Conservation (phyloP, 805 yeast genomes). For the Millerozyma acaciae region DNA sequence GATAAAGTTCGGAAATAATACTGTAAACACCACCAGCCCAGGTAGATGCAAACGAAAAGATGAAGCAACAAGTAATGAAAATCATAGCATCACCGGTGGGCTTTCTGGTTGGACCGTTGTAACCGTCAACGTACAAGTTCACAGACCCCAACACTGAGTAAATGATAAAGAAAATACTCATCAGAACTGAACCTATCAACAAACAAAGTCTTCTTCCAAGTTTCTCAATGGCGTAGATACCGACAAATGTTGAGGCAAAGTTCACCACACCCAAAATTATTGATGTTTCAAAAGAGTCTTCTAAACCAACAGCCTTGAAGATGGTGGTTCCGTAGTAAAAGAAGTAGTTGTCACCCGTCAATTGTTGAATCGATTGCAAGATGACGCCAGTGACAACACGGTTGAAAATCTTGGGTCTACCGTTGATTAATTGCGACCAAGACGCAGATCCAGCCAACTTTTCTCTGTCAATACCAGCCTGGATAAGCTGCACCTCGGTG, state of each 20-base stretch:
- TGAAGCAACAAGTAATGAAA: conserved; percentile 58
- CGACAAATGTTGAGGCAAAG: conserved; percentile 51
- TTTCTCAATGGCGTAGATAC: conserved; percentile 46
- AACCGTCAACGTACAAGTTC: conserved; percentile 37
- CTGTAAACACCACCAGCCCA: conserved; percentile 72
- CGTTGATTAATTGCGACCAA: conserved; percentile 60
- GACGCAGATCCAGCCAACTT: conserved; percentile 59
- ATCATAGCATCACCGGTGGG: conserved; percentile 62
- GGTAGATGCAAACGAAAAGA: conserved; percentile 64
- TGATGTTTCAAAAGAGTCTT: conserved; percentile 52
- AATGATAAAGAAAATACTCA: conserved; percentile 54
- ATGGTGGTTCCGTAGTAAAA: conserved; percentile 59
- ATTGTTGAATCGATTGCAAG: conserved; percentile 57
- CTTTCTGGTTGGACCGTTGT: conserved; percentile 35
- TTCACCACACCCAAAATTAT: conserved; percentile 54
- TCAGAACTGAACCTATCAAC: conserved; percentile 41
- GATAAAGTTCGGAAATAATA: conserved; percentile 64
- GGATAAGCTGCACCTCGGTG: conserved; percentile 49
- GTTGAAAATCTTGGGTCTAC: conserved; percentile 57
- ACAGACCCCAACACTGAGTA: conserved; percentile 62
- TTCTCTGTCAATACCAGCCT: conserved; percentile 60
- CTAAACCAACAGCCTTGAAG: conserved; percentile 47
- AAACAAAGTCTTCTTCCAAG: conserved; percentile 48
- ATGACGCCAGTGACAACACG: conserved; percentile 55
- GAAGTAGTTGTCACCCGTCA: conserved; percentile 57